Conservation (phyloP, 345 rosid genomes). For the Lepidium didymum region DNA sequence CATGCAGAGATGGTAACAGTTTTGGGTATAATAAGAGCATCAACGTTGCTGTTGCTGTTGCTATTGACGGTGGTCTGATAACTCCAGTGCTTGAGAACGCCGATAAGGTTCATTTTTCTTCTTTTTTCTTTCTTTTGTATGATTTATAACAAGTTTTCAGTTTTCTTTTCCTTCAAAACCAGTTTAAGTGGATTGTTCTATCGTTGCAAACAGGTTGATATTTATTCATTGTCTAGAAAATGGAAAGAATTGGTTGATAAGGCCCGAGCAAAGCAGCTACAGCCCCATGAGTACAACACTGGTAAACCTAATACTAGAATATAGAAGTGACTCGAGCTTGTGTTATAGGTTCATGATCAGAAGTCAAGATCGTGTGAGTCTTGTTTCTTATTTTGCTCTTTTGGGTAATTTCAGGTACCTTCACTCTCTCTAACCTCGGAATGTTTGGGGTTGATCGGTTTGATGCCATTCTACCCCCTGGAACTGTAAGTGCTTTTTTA, state of each 20-base stretch:
- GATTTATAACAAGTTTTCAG: not conserved
- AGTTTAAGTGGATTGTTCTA: not conserved
- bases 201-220: conserved; percentile 52
- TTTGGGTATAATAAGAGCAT: conserved; percentile 75
- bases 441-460: conserved; percentile 97
- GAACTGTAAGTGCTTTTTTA: conserved; percentile 57
- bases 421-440: conserved; percentile 94
- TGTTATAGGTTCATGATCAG: not conserved
- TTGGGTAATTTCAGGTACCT: conserved; percentile 54
- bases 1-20: conserved; percentile 89
- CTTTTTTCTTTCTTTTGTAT: not conserved
- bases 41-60: conserved; percentile 96
- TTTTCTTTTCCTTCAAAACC: not conserved
- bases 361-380: not conserved
- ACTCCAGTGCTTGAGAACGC: conserved; percentile 97
- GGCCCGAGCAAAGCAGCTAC: conserved; percentile 94
- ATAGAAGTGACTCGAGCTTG: not conserved
- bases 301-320: conserved; percentile 35
- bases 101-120: conserved; percentile 74
- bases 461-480: conserved; percentile 94
- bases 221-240: conserved; percentile 85
- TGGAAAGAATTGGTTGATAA: conserved; percentile 97
- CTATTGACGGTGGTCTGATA: conserved; percentile 84
- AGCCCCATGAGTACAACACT: conserved; percentile 82
- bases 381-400: not conserved